These are phyloP conservation scores for Juglanconis juglandina DNA, from an alignment of 2,329 filamentous ascomycete genomes.

Conservation along the genomic window DNA sequence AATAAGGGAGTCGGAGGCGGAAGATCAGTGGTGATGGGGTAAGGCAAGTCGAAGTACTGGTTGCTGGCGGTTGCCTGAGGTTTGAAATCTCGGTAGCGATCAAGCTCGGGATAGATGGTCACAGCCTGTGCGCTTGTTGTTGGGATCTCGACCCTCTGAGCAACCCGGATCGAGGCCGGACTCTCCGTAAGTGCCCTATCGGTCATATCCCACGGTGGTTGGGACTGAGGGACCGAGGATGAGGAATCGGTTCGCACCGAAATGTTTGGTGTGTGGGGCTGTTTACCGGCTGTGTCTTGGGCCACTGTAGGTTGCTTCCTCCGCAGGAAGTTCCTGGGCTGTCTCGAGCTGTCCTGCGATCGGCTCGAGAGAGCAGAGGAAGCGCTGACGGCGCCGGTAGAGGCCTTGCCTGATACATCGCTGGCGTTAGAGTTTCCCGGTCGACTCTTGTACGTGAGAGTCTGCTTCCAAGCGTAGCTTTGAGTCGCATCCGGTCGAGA, in stretches of 20 bases:
- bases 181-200: slow-evolving; percentile 43
- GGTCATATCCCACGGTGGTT: slow-evolving; percentile 33
- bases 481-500: slow-evolving; percentile 26
- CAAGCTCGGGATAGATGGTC: slow-evolving; percentile 57
- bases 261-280: slow-evolving; percentile 32
- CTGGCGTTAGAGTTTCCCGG: slow-evolving; percentile 38
- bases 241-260: slow-evolving; percentile 40
- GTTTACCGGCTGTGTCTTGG: slow-evolving; percentile 32
- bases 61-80: slow-evolving; percentile 34
- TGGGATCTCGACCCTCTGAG: slow-evolving; percentile 40
- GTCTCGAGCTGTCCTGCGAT: slow-evolving; percentile 30
- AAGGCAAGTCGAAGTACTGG: slow-evolving; percentile 44
- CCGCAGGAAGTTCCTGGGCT: slow-evolving; percentile 42
- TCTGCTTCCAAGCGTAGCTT: slow-evolving; percentile 29
- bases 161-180: slow-evolving; percentile 40
- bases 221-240: slow-evolving; percentile 39
- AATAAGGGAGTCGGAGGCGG: slow-evolving; percentile 67
- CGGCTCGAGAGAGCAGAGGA: slow-evolving; percentile 31
- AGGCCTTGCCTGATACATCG: slow-evolving; percentile 29
- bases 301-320: slow-evolving; percentile 48
- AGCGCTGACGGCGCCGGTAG: slow-evolving; percentile 30
- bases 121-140: slow-evolving; percentile 38
- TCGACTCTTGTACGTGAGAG: slow-evolving; percentile 40
- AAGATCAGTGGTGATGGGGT: slow-evolving; percentile 59
- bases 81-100: slow-evolving; percentile 53